A percentile compares a stretch with the other conserved stretches of the same genome.
Conservation (phyloP, 345 rosid genomes). For the Brassica napus region DNA sequence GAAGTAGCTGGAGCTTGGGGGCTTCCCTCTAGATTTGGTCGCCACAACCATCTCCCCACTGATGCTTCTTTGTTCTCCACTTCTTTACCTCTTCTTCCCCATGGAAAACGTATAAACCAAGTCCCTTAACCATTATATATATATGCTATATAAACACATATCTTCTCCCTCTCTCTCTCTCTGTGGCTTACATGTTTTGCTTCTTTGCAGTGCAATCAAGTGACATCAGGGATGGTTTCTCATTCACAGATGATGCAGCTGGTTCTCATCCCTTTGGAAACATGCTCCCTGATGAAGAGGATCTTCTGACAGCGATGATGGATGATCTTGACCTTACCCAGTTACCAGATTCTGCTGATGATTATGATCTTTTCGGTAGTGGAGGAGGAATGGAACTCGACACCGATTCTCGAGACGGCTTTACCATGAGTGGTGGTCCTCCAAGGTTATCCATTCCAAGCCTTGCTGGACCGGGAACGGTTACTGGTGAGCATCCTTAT, state of each 20-base stretch:
- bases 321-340: conserved; percentile 68
- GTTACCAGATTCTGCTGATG: conserved; percentile 65
- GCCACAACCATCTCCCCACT: conserved; percentile 35
- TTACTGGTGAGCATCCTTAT: conserved; percentile 78
- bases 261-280: conserved; percentile 48
- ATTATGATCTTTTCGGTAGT: conserved; percentile 73
- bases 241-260: conserved; percentile 43
- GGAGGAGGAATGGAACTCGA: conserved; percentile 88
- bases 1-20: conserved; percentile 46
- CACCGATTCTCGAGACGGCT: conserved; percentile 47
- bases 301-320: conserved; percentile 70
- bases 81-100: conserved; percentile 81
- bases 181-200: conserved; percentile 18
- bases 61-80: conserved; percentile 81
- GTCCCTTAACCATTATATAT: background rate
- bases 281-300: conserved; percentile 74
- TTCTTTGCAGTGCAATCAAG: conserved; percentile 55
- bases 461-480: conserved; percentile 53
- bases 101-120: conserved; percentile 56
- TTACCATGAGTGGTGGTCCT: conserved; percentile 48
- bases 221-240: conserved; percentile 41
- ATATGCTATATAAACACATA: background rate
- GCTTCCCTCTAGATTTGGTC: conserved; percentile 44
- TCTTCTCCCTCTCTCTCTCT: background rate
- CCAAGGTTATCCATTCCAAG: conserved; percentile 59